Percentiles rank a stretch among this genome's conserved stretches.
phyloP scores from a whole-genome alignment of 2,329 filamentous ascomycete species.

The Claviceps paspali region DNA sequence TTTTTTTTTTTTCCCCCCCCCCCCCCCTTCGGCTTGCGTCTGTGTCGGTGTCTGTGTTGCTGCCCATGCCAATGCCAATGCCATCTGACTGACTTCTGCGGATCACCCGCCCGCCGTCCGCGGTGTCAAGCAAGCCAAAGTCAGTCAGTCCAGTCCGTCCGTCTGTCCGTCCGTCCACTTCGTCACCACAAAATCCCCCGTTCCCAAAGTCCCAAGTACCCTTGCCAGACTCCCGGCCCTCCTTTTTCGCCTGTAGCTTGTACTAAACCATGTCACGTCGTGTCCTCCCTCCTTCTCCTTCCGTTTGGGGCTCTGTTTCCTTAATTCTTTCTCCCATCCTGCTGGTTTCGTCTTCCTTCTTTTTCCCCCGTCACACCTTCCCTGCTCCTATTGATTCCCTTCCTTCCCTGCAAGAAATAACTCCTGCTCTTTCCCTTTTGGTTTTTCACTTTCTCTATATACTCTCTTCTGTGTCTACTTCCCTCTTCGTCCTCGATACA shows the following conservation, averaged over 20 bases:
- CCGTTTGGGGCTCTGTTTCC: conserved; percentile 5
- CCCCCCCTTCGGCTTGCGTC: neutral
- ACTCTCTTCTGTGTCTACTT: neutral
- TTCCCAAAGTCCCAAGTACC: neutral
- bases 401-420: neutral
- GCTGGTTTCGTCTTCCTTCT: conserved; percentile 3
- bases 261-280: conserved; percentile 5
- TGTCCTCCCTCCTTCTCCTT: conserved; percentile 5
- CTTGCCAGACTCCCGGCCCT: conserved; percentile 6
- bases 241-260: conserved; percentile 4
- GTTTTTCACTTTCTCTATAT: neutral
- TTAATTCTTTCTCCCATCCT: conserved; percentile 6
- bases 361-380: conserved; percentile 5
- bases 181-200: neutral
- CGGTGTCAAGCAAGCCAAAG: neutral
- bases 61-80: neutral
- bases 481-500: neutral
- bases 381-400: conserved; percentile 2
- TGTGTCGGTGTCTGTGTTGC: neutral
- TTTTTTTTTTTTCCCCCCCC: no score
- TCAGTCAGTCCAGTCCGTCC: neutral
- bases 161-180: neutral
- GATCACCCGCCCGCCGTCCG: neutral
- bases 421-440: conserved; percentile 3
- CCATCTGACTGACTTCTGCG: neutral